Conservation (phyloP, 768 basidiomycete genomes). For the Boletus huronensis region DNA sequence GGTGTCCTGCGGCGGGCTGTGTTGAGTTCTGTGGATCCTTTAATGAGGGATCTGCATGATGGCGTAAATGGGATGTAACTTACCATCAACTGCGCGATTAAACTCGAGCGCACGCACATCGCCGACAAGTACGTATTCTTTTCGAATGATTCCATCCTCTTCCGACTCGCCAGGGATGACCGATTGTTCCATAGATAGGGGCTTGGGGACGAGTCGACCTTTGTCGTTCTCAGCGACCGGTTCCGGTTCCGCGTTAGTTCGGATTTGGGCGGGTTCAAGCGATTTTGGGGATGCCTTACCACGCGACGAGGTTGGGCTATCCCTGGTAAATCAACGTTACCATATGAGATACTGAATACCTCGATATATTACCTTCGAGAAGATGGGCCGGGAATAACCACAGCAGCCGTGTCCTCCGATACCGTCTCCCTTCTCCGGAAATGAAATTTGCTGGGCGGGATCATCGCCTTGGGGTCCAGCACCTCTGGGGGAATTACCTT, state of each 20-base stretch:
- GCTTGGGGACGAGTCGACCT: conserved; percentile 15
- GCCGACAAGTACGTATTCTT: conserved; percentile 93
- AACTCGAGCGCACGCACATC: conserved; percentile 90
- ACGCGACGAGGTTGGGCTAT: conserved; percentile 16
- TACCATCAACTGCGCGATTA: conserved; percentile 88
- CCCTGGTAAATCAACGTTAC: not conserved
- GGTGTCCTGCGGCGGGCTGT: conserved; percentile 56
- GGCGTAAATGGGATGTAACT: conserved; percentile 21
- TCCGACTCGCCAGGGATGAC: conserved; percentile 81
- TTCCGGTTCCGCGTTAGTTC: conserved; percentile 10
- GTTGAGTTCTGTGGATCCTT: conserved; percentile 52
- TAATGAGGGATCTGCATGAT: conserved; percentile 9
- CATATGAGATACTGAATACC: not conserved
- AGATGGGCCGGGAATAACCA: conserved; percentile 1
- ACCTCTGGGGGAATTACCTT: conserved; percentile 76
- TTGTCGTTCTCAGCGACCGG: conserved; percentile 10
- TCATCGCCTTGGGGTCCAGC: conserved; percentile 74
- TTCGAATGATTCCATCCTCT: conserved; percentile 72
- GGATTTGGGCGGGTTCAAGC: conserved; percentile 13
- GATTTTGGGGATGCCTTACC: conserved; percentile 15
- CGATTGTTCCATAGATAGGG: conserved; percentile 55
- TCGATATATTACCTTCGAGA: conserved; percentile 21
- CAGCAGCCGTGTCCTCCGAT: conserved; percentile 11
- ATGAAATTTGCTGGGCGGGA: conserved; percentile 78
- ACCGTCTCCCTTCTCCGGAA: conserved; percentile 44